A percentile compares a stretch with the other conserved stretches of the same genome.
These are phyloP conservation scores for Didymella keratinophila DNA, from an alignment of 2,329 filamentous ascomycete genomes.

Conservation along the genomic window DNA sequence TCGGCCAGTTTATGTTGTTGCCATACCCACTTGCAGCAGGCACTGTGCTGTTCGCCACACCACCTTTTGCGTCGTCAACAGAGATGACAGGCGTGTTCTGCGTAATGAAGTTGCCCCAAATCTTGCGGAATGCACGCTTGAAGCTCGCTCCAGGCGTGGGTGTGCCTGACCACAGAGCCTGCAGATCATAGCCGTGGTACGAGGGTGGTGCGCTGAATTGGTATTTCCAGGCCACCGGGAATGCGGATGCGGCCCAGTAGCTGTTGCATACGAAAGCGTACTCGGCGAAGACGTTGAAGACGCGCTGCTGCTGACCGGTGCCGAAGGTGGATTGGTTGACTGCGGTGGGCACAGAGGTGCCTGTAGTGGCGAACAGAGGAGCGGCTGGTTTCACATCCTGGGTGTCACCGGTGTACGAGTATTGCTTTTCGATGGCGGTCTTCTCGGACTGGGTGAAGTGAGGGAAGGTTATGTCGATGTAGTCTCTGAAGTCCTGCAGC, in stretches of 20 bases:
- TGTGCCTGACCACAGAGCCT: constrained; percentile 41
- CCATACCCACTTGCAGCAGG: constrained; percentile 25
- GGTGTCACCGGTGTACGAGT: constrained; percentile 40
- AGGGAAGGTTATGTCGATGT: constrained; percentile 42
- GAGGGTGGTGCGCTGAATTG: constrained; percentile 40
- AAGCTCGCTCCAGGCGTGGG: constrained; percentile 36
- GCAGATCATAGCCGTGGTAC: constrained; percentile 47
- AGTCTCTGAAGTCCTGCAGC: constrained; percentile 40
- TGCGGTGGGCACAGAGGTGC: constrained; percentile 33
- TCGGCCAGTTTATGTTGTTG: constrained; percentile 39
- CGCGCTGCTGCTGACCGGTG: constrained; percentile 46
- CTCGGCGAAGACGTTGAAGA: constrained; percentile 56
- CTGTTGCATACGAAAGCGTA: constrained; percentile 54
- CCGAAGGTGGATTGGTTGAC: constrained; percentile 43
- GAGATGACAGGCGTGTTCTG: constrained; percentile 38
- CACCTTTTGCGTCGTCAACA: constrained; percentile 39
- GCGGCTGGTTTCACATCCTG: constrained; percentile 30
- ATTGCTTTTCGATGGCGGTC: constrained; percentile 36
- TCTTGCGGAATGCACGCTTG: constrained; percentile 45
- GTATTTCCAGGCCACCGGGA: constrained; percentile 46
- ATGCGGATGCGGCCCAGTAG: constrained; percentile 52
- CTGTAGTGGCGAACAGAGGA: constrained; percentile 39
- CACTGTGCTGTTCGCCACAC: constrained; percentile 33
- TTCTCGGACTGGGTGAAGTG: constrained; percentile 46
- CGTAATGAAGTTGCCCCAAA: constrained; percentile 46